phyloP scores from a whole-genome alignment of 768 basidiomycete genomes.

The Tricholoma furcatifolium region DNA sequence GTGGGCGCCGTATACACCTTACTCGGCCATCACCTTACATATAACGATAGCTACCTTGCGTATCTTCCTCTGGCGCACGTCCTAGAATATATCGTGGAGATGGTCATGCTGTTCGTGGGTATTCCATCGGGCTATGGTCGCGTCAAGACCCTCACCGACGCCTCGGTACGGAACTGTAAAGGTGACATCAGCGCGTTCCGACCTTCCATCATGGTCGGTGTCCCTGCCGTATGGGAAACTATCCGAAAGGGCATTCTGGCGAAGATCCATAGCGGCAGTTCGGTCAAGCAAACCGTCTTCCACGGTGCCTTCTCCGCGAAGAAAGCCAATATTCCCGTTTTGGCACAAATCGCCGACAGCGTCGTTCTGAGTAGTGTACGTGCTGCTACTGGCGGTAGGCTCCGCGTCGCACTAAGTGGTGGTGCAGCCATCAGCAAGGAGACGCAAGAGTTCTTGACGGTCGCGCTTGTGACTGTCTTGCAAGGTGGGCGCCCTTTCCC shows the following conservation, averaged over 20 bases:
- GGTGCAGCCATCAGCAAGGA: slow-evolving; percentile 84
- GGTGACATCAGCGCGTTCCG: slow-evolving; percentile 85
- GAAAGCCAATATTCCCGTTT: slow-evolving; percentile 63
- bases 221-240: slow-evolving; percentile 96
- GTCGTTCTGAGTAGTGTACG: slow-evolving; percentile 76
- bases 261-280: slow-evolving; percentile 71
- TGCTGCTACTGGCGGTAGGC: slow-evolving; percentile 83
- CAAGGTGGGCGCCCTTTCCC: slow-evolving; percentile 59
- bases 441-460: slow-evolving; percentile 88
- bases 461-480: slow-evolving; percentile 77
- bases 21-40: slow-evolving; percentile 62
- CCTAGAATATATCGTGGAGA: slow-evolving; percentile 92
- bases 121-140: slow-evolving; percentile 87
- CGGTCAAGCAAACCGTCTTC: slow-evolving; percentile 75
- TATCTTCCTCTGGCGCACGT: slow-evolving; percentile 96
- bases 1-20: slow-evolving; percentile 79
- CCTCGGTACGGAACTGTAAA: slow-evolving; percentile 80
- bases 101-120: slow-evolving; percentile 70
- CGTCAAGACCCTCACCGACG: slow-evolving; percentile 94
- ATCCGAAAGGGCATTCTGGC: slow-evolving; percentile 92
- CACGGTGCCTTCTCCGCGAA: slow-evolving; percentile 75
- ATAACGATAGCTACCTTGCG: slow-evolving; percentile 75
- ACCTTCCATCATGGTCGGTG: slow-evolving; percentile 91
- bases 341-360: slow-evolving; percentile 68
- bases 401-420: slow-evolving; percentile 79